These are phyloP conservation scores for Aschersonia sp. DNA, from an alignment of 2,329 filamentous ascomycete species.

Conservation along the genomic window DNA sequence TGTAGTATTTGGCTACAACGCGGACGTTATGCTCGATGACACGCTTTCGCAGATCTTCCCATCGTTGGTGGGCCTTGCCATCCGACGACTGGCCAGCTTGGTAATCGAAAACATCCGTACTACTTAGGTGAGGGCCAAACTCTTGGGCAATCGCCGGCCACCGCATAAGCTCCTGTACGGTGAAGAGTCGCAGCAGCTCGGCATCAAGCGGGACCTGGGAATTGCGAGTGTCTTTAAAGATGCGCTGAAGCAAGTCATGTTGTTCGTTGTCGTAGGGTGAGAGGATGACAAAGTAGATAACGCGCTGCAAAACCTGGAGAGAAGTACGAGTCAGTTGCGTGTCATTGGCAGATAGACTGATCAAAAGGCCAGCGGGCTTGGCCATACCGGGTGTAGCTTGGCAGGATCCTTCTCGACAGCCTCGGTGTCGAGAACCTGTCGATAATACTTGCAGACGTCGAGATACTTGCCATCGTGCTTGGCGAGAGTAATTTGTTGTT, in stretches of 20 bases:
- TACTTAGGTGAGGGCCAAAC: slow-evolving; percentile 77
- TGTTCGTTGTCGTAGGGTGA: slow-evolving; percentile 98
- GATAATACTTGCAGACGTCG: slow-evolving; percentile 94
- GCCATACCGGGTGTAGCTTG: slow-evolving; percentile 68
- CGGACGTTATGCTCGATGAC: slow-evolving; percentile 99
- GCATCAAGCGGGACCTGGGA: slow-evolving; percentile 64
- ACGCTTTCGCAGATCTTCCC: slow-evolving; percentile 90
- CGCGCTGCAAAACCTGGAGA: slow-evolving; percentile 67
- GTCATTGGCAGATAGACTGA: too few species aligned
- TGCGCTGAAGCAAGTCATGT: slow-evolving; percentile 87
- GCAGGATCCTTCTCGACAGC: slow-evolving; percentile 80
- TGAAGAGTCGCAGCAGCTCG: slow-evolving; percentile 85
- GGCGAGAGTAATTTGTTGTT: slow-evolving; percentile 88
- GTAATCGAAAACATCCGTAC: slow-evolving; percentile 78
- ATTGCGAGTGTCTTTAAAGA: slow-evolving; percentile 74
- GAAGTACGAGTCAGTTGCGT: slow-evolving; percentile 4
- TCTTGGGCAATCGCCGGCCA: slow-evolving; percentile 87
- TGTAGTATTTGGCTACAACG: slow-evolving; percentile 97
- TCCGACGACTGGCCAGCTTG: slow-evolving; percentile 51
- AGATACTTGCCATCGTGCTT: slow-evolving; percentile 98
- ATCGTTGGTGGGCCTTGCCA: slow-evolving; percentile 69
- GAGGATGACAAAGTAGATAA: slow-evolving; percentile 95
- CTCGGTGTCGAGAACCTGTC: slow-evolving; percentile 91
- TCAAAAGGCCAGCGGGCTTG: neutral
- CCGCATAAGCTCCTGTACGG: slow-evolving; percentile 90